phyloP scores from a whole-genome alignment of 805 yeast species.

The Blastobotrys americana region DNA sequence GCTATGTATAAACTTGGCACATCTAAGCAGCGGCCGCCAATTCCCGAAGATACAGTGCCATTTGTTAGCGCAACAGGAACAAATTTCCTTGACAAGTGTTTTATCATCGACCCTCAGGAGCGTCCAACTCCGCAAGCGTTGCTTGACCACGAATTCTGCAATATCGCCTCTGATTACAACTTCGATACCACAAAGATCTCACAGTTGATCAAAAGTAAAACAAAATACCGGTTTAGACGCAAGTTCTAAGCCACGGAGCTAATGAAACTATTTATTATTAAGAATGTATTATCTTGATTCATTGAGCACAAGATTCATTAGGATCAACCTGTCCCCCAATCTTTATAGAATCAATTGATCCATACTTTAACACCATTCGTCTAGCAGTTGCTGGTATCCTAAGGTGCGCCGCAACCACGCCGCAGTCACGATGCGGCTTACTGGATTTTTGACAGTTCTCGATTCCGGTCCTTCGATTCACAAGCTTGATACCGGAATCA shows the following conservation, averaged over 20 bases:
- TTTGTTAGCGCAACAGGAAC: slow-evolving; percentile 58
- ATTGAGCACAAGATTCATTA: too few species aligned
- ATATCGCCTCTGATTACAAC: slow-evolving; percentile 35
- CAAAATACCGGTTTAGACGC: slow-evolving; percentile 10
- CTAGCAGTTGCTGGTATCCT: too few species aligned
- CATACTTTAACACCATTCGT: too few species aligned
- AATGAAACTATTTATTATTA: too few species aligned
- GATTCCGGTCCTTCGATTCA: too few species aligned
- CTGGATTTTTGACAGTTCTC: too few species aligned
- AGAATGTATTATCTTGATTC: too few species aligned
- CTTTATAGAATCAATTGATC: too few species aligned
- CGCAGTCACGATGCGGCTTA: too few species aligned
- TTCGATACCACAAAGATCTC: slow-evolving; percentile 53
- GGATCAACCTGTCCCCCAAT: too few species aligned
- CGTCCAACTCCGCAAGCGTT: slow-evolving; percentile 81
- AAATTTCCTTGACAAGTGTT: slow-evolving; percentile 68
- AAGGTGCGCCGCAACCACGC: too few species aligned
- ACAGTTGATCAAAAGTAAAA: slow-evolving; percentile 38
- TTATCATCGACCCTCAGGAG: slow-evolving; percentile 60
- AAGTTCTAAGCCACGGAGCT: slow-evolving; percentile 1
- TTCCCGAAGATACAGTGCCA: slow-evolving; percentile 77
- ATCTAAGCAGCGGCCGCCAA: slow-evolving; percentile 87
- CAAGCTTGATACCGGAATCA: too few species aligned
- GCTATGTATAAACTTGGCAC: slow-evolving; percentile 87
- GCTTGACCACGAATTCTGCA: slow-evolving; percentile 47